phyloP scores from a whole-genome alignment of 2,329 filamentous ascomycete genomes.

The Neonectria sp. region DNA sequence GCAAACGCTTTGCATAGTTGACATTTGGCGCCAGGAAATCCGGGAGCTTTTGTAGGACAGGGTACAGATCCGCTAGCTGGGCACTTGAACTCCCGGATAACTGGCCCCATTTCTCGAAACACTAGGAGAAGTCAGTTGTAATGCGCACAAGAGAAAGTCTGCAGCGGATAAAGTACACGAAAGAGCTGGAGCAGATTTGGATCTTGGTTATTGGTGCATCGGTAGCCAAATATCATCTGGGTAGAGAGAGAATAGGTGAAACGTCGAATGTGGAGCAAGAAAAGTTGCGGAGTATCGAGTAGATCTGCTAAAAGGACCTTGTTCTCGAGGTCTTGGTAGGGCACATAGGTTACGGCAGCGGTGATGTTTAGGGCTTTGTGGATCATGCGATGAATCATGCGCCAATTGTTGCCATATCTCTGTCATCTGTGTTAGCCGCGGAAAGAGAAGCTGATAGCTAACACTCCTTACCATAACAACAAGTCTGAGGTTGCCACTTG shows the following conservation, averaged over 20 bases:
- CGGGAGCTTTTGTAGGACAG: conserved; percentile 18
- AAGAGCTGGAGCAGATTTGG: conserved; percentile 39
- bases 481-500: too few species aligned
- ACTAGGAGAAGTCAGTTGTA: too few species aligned
- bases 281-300: conserved; percentile 54
- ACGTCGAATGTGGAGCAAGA: conserved; percentile 61
- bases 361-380: conserved; percentile 58
- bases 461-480: too few species aligned
- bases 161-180: too few species aligned
- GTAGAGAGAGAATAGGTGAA: conserved; percentile 66
- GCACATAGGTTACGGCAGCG: conserved; percentile 58
- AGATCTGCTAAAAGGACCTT: conserved; percentile 60
- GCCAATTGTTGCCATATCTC: conserved; percentile 24
- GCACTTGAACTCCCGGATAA: conserved; percentile 21
- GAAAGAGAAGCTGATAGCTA: too few species aligned
- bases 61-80: conserved; percentile 23
- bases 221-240: conserved; percentile 66
- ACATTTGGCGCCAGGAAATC: conserved; percentile 16
- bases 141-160: too few species aligned
- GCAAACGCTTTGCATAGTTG: conserved; percentile 7
- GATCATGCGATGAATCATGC: conserved; percentile 47
- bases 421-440: too few species aligned
- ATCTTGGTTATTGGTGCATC: conserved; percentile 59
- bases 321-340: conserved; percentile 58
- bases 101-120: conserved; percentile 19